Evolutionary conservation across 1,139 yeast species (phyloP).

Genomic region (Candida sp.): DNA sequence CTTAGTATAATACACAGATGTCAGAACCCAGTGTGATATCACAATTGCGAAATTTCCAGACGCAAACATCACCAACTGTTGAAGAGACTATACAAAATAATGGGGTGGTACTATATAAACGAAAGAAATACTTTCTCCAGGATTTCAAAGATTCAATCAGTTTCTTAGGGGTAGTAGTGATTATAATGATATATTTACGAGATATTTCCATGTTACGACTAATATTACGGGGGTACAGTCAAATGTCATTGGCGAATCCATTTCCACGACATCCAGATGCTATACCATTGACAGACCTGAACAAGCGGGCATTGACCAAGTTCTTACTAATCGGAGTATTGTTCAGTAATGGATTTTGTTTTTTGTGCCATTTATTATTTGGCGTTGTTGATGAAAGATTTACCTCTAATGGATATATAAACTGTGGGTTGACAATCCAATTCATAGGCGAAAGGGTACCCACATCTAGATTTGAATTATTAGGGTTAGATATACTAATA

Average conservation of each 20-base stretch:
- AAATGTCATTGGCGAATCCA: slow-evolving; percentile 29
- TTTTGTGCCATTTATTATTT: slow-evolving; percentile 24
- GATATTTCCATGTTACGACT: slow-evolving; percentile 32
- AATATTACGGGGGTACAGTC: slow-evolving; percentile 22
- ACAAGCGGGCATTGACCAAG: slow-evolving; percentile 24
- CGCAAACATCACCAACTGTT: slow-evolving; percentile 31
- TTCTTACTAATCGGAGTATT: slow-evolving; percentile 24
- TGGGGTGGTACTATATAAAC: slow-evolving; percentile 32
- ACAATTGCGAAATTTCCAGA: slow-evolving; percentile 25
- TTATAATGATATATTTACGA: slow-evolving; percentile 30
- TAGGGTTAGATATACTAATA: slow-evolving; percentile 24
- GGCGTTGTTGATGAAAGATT: slow-evolving; percentile 19
- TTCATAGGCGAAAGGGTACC: slow-evolving; percentile 42
- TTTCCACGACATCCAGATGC: slow-evolving; percentile 12
- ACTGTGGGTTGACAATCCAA: slow-evolving; percentile 37
- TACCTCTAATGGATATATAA: slow-evolving; percentile 17
- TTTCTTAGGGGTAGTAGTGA: slow-evolving; percentile 26
- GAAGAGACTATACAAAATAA: slow-evolving; percentile 37
- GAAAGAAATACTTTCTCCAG: slow-evolving; percentile 35
- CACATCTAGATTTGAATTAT: slow-evolving; percentile 19
- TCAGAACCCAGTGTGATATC: slow-evolving; percentile 10
- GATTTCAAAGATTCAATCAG: slow-evolving; percentile 30
- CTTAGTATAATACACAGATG: not conserved
- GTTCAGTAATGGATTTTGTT: slow-evolving; percentile 21
- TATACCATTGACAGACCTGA: slow-evolving; percentile 19